Conservation (phyloP, 306 rosid species). For the Glycine tomentella region DNA sequence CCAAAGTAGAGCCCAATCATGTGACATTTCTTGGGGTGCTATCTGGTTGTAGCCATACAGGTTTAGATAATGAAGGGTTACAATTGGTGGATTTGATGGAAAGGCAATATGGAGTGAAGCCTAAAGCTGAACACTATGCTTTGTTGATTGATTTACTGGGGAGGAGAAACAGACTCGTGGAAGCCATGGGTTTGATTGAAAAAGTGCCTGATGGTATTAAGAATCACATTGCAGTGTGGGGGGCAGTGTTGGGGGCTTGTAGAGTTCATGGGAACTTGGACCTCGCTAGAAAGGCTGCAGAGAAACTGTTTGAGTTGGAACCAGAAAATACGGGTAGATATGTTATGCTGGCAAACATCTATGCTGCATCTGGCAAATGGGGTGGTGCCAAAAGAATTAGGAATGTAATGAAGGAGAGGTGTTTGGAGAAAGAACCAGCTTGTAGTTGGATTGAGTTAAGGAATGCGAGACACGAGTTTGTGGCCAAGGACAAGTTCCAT, state of each 20-base stretch:
- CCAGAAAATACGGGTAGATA: slow-evolving; percentile 69
- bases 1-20: slow-evolving; percentile 60
- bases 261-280: slow-evolving; percentile 62
- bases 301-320: slow-evolving; percentile 63
- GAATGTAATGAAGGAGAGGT: slow-evolving; percentile 54
- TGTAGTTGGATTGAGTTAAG: slow-evolving; percentile 71
- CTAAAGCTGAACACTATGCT: slow-evolving; percentile 64
- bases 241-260: slow-evolving; percentile 71
- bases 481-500: slow-evolving; percentile 61
- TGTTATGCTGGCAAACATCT: slow-evolving; percentile 70
- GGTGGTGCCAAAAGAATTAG: slow-evolving; percentile 58
- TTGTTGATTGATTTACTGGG: slow-evolving; percentile 69
- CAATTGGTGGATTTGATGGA: slow-evolving; percentile 60
- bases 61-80: slow-evolving; percentile 61
- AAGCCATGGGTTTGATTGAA: slow-evolving; percentile 58
- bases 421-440: slow-evolving; percentile 66
- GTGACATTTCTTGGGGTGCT: slow-evolving; percentile 68
- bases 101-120: slow-evolving; percentile 50
- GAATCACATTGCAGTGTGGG: slow-evolving; percentile 65
- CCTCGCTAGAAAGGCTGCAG: slow-evolving; percentile 65
- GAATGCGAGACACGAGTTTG: slow-evolving; percentile 58
- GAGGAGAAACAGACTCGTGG: slow-evolving; percentile 62
- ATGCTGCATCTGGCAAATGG: slow-evolving; percentile 71
- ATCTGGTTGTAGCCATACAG: slow-evolving; percentile 71
- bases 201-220: slow-evolving; percentile 48